Evolutionary conservation across 768 basidiomycete species (phyloP).

Genomic region (Collybia sp.): DNA sequence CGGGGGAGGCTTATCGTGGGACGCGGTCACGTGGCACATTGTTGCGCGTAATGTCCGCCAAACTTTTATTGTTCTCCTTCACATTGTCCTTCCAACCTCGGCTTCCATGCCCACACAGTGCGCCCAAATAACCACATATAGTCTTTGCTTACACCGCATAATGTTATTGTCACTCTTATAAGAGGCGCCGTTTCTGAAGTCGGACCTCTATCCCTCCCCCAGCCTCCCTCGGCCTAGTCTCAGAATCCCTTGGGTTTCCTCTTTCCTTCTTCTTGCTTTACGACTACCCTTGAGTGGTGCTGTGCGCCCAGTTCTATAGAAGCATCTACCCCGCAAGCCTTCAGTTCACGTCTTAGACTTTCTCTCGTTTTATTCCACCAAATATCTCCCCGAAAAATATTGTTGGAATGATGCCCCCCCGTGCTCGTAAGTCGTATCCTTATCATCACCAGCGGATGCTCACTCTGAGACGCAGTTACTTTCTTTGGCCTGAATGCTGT

Average conservation of each 20-base stretch:
- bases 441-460: neutral
- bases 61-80: no score
- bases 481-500: conserved; percentile 79
- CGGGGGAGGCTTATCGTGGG: no score
- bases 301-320: conserved; percentile 11
- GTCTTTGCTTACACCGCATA: no score
- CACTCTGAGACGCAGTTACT: conserved; percentile 20
- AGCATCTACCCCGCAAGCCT: conserved; percentile 2
- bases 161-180: no score
- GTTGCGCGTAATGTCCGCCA: no score
- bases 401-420: conserved; percentile 24
- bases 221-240: neutral
- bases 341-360: conserved; percentile 8
- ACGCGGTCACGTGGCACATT: no score
- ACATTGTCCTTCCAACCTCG: no score
- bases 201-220: neutral
- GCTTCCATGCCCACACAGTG: no score
- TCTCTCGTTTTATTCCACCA: conserved; percentile 3
- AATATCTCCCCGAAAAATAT: neutral
- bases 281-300: conserved; percentile 28
- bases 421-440: conserved; percentile 20
- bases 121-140: no score
- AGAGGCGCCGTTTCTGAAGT: neutral
- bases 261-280: conserved; percentile 12
- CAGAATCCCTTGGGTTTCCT: conserved; percentile 9